These are phyloP conservation scores for Citrullus colocynthis DNA, from an alignment of 306 rosid species.

Conservation along the genomic window DNA sequence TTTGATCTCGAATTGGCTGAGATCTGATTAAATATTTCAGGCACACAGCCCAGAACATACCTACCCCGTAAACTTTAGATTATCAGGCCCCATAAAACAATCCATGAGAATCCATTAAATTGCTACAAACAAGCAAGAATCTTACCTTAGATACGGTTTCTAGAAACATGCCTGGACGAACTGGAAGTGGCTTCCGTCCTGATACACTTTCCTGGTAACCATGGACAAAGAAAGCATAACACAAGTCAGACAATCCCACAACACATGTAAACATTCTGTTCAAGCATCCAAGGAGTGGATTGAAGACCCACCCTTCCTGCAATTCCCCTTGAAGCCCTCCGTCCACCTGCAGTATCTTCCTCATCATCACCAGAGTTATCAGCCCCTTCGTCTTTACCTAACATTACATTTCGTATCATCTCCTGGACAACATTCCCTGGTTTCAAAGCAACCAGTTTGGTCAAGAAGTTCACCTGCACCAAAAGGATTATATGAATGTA, in stretches of 20 bases:
- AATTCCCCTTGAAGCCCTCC: constrained; percentile 32
- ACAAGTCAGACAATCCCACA: not conserved
- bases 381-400: constrained; percentile 85
- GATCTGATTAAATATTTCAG: not conserved
- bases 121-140: not conserved
- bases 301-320: constrained; percentile 63
- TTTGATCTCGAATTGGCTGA: not conserved
- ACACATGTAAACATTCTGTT: not conserved
- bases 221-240: not conserved
- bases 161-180: constrained; percentile 98
- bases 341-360: constrained; percentile 17
- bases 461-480: constrained; percentile 77
- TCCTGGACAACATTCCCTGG: constrained; percentile 70
- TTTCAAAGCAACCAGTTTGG: constrained; percentile 80
- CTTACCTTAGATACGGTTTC: constrained; percentile 86
- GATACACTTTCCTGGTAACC: constrained; percentile 45
- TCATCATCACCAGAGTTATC: constrained; percentile 25
- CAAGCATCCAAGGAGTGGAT: constrained; percentile 3
- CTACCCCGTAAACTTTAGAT: not conserved
- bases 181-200: constrained; percentile 62
- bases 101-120: not conserved
- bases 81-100: not conserved
- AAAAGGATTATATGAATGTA: not conserved
- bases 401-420: constrained; percentile 88
- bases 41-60: not conserved